Evolutionary conservation across 2,329 filamentous ascomycete species (phyloP), one percentile per base, ranked within the genome.

Genomic region (Torrubiella hemipterigena): DNA sequence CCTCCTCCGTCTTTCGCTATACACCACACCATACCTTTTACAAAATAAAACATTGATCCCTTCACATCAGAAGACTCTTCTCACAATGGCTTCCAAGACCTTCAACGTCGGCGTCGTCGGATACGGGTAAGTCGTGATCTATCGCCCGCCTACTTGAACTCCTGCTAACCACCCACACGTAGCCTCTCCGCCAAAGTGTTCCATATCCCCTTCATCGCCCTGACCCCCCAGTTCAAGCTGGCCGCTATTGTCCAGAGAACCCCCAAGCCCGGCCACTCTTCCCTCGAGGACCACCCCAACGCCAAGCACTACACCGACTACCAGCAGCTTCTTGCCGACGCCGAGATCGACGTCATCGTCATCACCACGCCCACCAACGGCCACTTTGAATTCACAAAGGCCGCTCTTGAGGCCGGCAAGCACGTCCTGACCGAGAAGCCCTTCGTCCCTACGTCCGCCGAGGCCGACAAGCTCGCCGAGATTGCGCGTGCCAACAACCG

Each of bases 351-450:
- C 48, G 60, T 87, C 13, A 68, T 86, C 19, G 63, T 85, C 42
- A 57, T 91, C 38, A 76, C 75, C 31, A 85, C 79, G 1, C 73
- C 79, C 0, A 81, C 82, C 1, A 67, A 77, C 38, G 77, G 72
- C 9, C 83, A 89, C 59, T 81, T 74, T 48, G 51, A 62, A 12
- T 62, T 86, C 43, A 63, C 73, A 21, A 75, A 74, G 51, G 54
- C 69, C 31, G 76, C 78, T 0, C 63, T 89, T 28, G 65, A 78
- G 48, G 62, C 69, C 8, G 77, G 77, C 43, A 87, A 87, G 61
- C 77, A 89, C 52, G 78, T 87, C 17, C 63, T 89, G 31, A 78
- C 81, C 29, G 83, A 89, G 61, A 89, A 89, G 61, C 83, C 83
- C 3, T 89, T 89, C 50, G 80, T 83, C 9, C 77, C 81, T 13